Base-by-base conservation (phyloP, 371 early-diverging fungal species). In the Mortierella polycephala region DNA sequence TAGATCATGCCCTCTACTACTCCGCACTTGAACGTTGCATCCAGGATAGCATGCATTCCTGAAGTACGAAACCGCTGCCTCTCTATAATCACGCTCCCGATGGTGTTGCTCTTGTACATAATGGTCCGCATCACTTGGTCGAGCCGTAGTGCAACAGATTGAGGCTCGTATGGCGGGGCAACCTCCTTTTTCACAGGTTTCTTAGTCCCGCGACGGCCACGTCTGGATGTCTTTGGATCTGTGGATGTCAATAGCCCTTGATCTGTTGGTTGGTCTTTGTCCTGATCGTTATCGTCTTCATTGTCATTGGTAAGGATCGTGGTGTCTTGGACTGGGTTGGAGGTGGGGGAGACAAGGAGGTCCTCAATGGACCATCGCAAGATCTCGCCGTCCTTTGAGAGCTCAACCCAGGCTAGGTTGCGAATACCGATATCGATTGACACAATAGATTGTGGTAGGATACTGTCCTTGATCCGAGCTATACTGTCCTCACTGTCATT, bases 381-480 rank as follows among this genome's bases (percentile, higher is more conserved):
- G 7, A 87, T 82, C 5, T 70, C 67, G 0, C 74, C 64, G n/a
- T 85, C 71, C 16, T 53, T 60, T 11, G 74, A 65, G 5, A 90
- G 37, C 45, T 84, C 85, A 13, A 87, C 88, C 75, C 89, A 89
- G 0, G 91, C 93, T 2, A 93, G 79, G 68, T 93, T 92, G 14
- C 88, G 85, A 62, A 88, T 88, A 0, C 94, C 94, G 51, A 93
- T 84, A 71, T 93, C 94, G 49, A 93, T 86, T 0, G 94, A 93
- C 2, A 93, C 71, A 7, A 93, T 75, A 0, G 86, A 82, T 7
- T 46, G 45, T 2, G 83, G 84, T 3, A 85, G 37, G 37, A 71
- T 40, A 11, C 21, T 65, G 20, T 61, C 21, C 30, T 62, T 51
- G 58, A 77, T 55, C 53, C 23, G 60, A 8, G 55, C 49, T 11